A percentile compares a stretch with the other conserved stretches of the same genome.
These are phyloP conservation scores for Escallonia herrerae DNA, from an alignment of 129 eudicot genomes.

Conservation along the genomic window DNA sequence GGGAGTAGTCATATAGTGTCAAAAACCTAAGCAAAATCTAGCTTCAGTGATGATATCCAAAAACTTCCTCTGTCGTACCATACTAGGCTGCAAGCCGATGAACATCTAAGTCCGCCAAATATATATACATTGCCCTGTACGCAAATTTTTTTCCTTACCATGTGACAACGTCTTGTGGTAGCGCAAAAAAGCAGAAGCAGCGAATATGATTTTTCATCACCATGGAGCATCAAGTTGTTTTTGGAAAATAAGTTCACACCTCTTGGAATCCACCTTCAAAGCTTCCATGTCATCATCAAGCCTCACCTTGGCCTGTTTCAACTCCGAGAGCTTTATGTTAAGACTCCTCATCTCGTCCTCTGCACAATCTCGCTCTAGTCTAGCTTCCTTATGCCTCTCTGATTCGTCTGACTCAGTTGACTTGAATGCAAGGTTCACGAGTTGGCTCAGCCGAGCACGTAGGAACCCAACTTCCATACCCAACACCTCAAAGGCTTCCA, in stretches of 20 bases:
- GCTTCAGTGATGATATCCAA: no score
- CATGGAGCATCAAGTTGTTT: conserved; percentile 12
- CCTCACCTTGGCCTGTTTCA: background rate
- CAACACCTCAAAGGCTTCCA: background rate
- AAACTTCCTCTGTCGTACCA: no score
- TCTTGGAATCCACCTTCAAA: background rate
- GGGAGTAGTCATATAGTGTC: no score
- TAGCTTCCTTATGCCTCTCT: background rate
- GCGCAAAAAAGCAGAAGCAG: no score
- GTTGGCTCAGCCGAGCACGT: background rate
- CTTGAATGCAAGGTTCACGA: background rate
- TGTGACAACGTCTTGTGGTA: no score
- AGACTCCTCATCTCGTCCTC: background rate
- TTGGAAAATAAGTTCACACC: background rate
- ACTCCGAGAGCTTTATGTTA: background rate
- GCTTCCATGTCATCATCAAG: conserved; percentile 1
- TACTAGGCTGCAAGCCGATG: no score
- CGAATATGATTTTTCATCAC: background rate
- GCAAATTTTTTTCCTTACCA: no score
- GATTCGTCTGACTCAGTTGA: background rate
- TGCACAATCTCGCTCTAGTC: background rate
- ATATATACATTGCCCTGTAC: no score
- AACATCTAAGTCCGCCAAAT: no score
- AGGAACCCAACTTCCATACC: background rate
- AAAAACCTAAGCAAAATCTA: no score